These are phyloP conservation scores for Babesia ovis DNA, from an alignment of 169 alveolate species.

Conservation along the genomic window DNA sequence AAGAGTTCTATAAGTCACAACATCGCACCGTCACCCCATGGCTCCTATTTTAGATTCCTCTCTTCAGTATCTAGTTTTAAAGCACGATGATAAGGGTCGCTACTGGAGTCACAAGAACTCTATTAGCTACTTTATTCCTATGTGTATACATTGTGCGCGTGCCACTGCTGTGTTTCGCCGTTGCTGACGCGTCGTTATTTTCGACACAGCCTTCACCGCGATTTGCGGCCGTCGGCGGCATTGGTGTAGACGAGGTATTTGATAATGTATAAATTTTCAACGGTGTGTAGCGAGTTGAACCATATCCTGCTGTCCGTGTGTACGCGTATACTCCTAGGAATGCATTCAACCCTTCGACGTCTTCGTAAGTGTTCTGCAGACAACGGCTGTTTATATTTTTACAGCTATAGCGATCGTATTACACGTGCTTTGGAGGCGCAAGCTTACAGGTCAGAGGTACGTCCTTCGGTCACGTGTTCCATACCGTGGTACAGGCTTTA, in stretches of 20 bases:
- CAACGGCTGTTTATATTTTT: background rate
- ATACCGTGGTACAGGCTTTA: background rate
- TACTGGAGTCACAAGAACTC: background rate
- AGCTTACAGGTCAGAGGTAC: slow-evolving; percentile 44
- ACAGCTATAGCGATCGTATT: slow-evolving; percentile 41
- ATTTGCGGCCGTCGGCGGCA: slow-evolving; percentile 5
- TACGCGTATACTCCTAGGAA: slow-evolving; percentile 48
- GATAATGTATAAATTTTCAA: background rate
- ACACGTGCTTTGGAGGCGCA: slow-evolving; percentile 33
- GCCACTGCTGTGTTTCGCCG: background rate
- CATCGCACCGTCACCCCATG: slow-evolving; percentile 23
- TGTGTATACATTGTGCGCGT: slow-evolving; percentile 2
- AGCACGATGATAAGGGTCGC: slow-evolving; percentile 1
- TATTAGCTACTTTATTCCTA: background rate
- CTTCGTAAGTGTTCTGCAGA: slow-evolving; percentile 26
- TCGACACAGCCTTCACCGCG: slow-evolving; percentile 15
- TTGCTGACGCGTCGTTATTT: slow-evolving; percentile 1
- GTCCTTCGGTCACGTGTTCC: background rate
- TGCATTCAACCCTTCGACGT: slow-evolving; percentile 48
- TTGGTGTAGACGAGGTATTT: slow-evolving; percentile 37
- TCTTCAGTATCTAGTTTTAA: background rate
- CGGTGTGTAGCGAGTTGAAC: slow-evolving; percentile 59
- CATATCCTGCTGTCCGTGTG: slow-evolving; percentile 48
- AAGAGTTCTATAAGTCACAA: background rate
- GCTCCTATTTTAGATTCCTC: background rate